phyloP scores from a whole-genome alignment of 345 rosid species.

The Passiflora organensis region DNA sequence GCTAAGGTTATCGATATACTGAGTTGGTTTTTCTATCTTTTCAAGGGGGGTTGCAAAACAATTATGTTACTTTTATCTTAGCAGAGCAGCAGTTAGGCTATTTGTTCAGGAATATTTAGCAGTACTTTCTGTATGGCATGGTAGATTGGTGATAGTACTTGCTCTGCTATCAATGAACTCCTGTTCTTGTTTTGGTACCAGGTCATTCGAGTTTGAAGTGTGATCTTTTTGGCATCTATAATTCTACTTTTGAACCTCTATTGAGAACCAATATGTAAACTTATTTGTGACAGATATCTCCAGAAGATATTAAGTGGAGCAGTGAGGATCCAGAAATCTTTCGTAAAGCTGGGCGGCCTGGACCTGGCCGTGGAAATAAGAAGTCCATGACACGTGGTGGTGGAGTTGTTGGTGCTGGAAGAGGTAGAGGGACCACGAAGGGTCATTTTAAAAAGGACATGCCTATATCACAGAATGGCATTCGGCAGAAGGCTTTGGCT shows the following conservation, averaged over 20 bases:
- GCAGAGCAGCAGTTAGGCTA: too few species aligned
- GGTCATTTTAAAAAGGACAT: constrained; percentile 45
- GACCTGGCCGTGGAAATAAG: constrained; percentile 68
- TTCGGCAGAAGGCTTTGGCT: constrained; percentile 68
- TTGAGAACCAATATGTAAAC: not conserved
- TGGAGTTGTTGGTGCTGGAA: constrained; percentile 49
- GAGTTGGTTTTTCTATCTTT: too few species aligned
- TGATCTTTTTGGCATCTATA: not conserved
- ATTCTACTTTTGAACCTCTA: too few species aligned
- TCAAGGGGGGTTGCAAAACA: too few species aligned
- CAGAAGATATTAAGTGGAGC: constrained; percentile 91
- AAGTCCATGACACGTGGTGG: constrained; percentile 70
- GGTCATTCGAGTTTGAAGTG: not conserved
- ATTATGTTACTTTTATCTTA: too few species aligned
- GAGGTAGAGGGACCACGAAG: constrained; percentile 70
- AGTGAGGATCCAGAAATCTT: constrained; percentile 61
- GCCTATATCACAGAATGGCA: constrained; percentile 60
- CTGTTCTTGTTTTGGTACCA: not conserved
- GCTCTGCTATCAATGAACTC: not conserved
- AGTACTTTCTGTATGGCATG: not conserved
- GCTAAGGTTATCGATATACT: too few species aligned
- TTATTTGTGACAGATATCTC: constrained; percentile 56
- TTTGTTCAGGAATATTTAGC: not conserved
- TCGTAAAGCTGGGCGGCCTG: constrained; percentile 72
- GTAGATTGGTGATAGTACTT: not conserved